Evolutionary conservation across 2,329 filamentous ascomycete genomes (phyloP), one percentile per base, ranked within the genome.

Genomic region (Colletotrichum ledebouriae): DNA sequence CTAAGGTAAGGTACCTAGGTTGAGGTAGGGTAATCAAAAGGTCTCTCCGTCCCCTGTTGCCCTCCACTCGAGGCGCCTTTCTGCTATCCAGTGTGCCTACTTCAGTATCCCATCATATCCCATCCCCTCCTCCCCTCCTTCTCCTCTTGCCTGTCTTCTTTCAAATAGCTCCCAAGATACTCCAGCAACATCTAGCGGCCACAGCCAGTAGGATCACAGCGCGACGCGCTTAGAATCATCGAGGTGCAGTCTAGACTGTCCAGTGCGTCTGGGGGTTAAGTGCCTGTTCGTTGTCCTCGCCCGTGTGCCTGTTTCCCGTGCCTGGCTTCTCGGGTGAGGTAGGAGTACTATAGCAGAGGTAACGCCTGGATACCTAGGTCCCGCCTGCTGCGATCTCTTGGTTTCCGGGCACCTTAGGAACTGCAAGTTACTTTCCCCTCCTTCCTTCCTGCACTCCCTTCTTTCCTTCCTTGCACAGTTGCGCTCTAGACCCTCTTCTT

Each of bases 171-270:
- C 33, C 57, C 37, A 29, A 29, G 29, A 29, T 39, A 20, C 56
- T 70, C 59, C 63, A 42, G 47, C 53, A 34, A 65, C 29, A 50
- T 12, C 50, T 34, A 50, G 56, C 59, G 59, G 55, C 42, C 59
- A 49, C 70, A 71, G 72, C 77, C 77, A 78, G 75, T 79, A 75
- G 70, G 72, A 78, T 75, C 73, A 73, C 73, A 70, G 74, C 72
- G 73, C 72, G 74, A 77, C 75, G 76, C 77, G 77, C 77, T 79
- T 78, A 75, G 61, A 53, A 64, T 49, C 55, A 65, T 55, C 65
- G 37, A 56, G 63, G 55, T 69, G 67, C 61, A 65, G 61, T 65
- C 47, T 61, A 56, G 65, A 63, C 61, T 59, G 65, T 65, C 47
- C 65, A 56, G 65, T 65, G 65, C 61, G 61, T 56, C 50, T 49